Conservation (phyloP, 108 stramenopile genomes). For the Cyclostephanos tholiformis region DNA sequence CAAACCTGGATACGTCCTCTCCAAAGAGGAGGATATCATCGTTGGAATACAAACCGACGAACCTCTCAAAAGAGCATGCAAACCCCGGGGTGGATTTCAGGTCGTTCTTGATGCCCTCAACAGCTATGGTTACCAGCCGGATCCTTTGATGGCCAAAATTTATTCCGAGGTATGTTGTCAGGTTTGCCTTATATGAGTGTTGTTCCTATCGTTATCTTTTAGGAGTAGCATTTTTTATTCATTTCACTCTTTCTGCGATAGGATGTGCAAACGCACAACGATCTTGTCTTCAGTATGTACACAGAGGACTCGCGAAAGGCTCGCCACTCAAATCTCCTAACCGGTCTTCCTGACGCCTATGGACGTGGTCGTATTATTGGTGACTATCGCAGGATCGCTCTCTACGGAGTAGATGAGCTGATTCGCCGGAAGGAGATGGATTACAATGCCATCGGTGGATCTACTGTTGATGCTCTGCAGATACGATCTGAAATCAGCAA, state of each 20-base stretch:
- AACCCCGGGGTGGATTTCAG: conserved; percentile 64
- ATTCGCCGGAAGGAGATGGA: conserved; percentile 64
- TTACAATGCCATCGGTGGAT: conserved; percentile 49
- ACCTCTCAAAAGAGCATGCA: conserved; percentile 68
- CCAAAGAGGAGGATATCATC: conserved; percentile 66
- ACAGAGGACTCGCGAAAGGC: conserved; percentile 62
- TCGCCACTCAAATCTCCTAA: conserved; percentile 63
- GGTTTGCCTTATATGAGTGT: neutral
- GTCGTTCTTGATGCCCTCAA: conserved; percentile 57
- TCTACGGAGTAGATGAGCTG: conserved; percentile 71
- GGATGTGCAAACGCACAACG: conserved; percentile 68
- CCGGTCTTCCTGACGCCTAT: conserved; percentile 72
- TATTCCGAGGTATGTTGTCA: conserved; percentile 38
- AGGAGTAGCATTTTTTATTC: neutral
- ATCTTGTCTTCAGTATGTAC: conserved; percentile 70
- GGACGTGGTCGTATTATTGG: conserved; percentile 70
- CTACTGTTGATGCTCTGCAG: conserved; percentile 43
- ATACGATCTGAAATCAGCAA: conserved; percentile 58
- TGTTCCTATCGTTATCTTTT: neutral
- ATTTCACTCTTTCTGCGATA: neutral
- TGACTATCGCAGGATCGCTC: conserved; percentile 67
- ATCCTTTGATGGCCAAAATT: conserved; percentile 15
- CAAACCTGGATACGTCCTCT: conserved; percentile 63
- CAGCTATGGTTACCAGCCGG: conserved; percentile 60
- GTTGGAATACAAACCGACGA: conserved; percentile 64